Evolutionary conservation across 169 alveolate genomes (phyloP).

Genomic region (Prorocentrum cordatum): DNA sequence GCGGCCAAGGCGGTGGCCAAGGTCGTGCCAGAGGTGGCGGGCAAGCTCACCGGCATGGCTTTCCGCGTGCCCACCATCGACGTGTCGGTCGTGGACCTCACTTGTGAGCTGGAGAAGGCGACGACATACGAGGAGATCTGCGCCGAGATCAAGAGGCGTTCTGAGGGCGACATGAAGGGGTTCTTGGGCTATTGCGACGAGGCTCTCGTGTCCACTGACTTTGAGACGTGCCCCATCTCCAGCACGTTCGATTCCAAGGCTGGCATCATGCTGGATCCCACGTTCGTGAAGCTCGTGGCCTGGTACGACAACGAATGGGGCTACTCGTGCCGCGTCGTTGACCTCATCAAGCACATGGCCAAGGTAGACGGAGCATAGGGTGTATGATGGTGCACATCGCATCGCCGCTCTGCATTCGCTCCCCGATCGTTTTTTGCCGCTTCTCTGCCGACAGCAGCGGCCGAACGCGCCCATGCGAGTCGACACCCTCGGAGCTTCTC

Average conservation of each 20-base stretch:
- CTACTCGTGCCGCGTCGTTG: constrained; percentile 76
- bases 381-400: no score
- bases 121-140: constrained; percentile 59
- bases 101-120: constrained; percentile 84
- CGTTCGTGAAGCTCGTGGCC: constrained; percentile 92
- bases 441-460: no score
- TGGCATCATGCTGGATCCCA: constrained; percentile 91
- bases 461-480: no score
- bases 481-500: no score
- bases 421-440: no score
- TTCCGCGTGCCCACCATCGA: constrained; percentile 97
- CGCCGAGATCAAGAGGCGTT: constrained; percentile 57
- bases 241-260: constrained; percentile 95
- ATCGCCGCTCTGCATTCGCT: no score
- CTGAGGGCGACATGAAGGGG: constrained; percentile 75
- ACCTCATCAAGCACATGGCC: background rate
- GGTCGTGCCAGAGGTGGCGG: constrained; percentile 93
- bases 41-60: constrained; percentile 99
- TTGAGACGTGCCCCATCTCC: constrained; percentile 88
- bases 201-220: constrained; percentile 92
- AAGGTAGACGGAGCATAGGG: constrained; percentile 76
- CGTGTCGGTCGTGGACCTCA: constrained; percentile 97
- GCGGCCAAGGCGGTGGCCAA: constrained; percentile 98
- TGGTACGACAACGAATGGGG: constrained; percentile 99
- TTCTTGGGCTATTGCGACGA: constrained; percentile 93